Evolutionary conservation across 768 basidiomycete species (phyloP).

Genomic region (Lentinula lateritia): DNA sequence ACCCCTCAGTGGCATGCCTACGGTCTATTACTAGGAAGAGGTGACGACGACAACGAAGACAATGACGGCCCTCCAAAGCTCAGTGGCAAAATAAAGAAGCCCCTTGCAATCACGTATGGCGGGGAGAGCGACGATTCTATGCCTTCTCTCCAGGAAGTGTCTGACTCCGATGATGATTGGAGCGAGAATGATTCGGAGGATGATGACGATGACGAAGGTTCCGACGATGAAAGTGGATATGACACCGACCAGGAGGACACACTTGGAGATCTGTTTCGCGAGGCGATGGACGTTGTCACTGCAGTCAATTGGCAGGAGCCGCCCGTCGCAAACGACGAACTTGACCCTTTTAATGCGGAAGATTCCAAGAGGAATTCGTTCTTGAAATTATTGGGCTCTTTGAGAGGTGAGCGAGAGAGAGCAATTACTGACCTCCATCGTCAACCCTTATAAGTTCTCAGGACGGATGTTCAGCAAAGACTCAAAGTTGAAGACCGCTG

Average conservation of each 20-base stretch:
- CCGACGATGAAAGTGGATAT: conserved; percentile 42
- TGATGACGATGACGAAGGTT: conserved; percentile 25
- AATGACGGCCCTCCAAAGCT: conserved; percentile 15
- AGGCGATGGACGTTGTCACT: conserved; percentile 69
- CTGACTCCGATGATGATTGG: conserved; percentile 55
- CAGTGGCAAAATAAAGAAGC: conserved; percentile 27
- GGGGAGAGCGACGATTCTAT: conserved; percentile 48
- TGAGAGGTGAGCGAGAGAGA: conserved; percentile 48
- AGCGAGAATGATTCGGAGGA: conserved; percentile 29
- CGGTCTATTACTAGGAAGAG: conserved; percentile 24
- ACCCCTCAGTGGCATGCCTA: conserved; percentile 57
- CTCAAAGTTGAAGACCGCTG: conserved; percentile 34
- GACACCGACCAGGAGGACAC: conserved; percentile 68
- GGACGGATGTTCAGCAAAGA: conserved; percentile 60
- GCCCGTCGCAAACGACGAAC: conserved; percentile 28
- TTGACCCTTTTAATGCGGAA: conserved; percentile 42
- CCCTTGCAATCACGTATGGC: conserved; percentile 47
- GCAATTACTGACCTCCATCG: background rate
- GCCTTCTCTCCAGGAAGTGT: conserved; percentile 64
- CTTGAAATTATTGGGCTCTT: conserved; percentile 65
- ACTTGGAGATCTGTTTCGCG: conserved; percentile 52
- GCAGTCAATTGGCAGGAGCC: conserved; percentile 57
- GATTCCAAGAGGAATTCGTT: conserved; percentile 71
- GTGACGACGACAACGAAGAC: conserved; percentile 19
- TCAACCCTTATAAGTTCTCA: conserved; percentile 16